Evolutionary conservation across 1,284 basidiomycete genomes (phyloP).

Genomic region (Cerrena zonata): DNA sequence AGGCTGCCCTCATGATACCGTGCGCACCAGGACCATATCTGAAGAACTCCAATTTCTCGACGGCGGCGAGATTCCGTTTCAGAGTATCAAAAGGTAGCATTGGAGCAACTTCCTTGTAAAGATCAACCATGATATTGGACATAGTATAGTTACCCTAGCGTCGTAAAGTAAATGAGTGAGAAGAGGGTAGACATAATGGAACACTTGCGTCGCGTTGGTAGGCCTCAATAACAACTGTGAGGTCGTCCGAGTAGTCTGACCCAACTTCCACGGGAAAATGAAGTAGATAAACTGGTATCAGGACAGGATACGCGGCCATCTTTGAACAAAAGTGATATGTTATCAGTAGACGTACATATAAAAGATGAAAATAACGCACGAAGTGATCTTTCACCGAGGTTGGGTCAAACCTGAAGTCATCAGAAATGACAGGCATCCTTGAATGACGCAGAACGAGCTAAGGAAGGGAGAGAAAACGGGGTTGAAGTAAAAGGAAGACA

Average conservation of each 20-base stretch:
- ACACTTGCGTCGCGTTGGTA: neutral
- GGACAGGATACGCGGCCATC: slow-evolving; percentile 38
- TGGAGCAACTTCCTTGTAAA: no score
- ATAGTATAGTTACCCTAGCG: no score
- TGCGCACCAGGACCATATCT: no score
- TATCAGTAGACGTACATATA: slow-evolving; percentile 7
- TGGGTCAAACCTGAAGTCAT: slow-evolving; percentile 10
- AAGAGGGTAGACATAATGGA: no score
- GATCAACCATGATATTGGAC: no score
- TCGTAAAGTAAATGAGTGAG: no score
- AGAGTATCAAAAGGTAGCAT: no score
- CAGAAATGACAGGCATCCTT: slow-evolving; percentile 15
- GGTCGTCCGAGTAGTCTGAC: neutral
- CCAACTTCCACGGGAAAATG: slow-evolving; percentile 21
- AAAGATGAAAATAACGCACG: slow-evolving; percentile 7
- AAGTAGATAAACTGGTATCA: slow-evolving; percentile 36
- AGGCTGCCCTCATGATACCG: no score
- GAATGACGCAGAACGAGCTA: slow-evolving; percentile 13
- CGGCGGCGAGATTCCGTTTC: no score
- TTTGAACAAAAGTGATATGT: slow-evolving; percentile 11
- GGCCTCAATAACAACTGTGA: neutral
- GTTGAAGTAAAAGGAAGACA: slow-evolving; percentile 30
- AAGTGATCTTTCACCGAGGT: neutral
- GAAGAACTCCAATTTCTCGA: no score
- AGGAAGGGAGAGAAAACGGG: slow-evolving; percentile 29